These are phyloP conservation scores for Udeniomyces megalosporus DNA, from an alignment of 768 basidiomycete genomes.

Conservation along the genomic window DNA sequence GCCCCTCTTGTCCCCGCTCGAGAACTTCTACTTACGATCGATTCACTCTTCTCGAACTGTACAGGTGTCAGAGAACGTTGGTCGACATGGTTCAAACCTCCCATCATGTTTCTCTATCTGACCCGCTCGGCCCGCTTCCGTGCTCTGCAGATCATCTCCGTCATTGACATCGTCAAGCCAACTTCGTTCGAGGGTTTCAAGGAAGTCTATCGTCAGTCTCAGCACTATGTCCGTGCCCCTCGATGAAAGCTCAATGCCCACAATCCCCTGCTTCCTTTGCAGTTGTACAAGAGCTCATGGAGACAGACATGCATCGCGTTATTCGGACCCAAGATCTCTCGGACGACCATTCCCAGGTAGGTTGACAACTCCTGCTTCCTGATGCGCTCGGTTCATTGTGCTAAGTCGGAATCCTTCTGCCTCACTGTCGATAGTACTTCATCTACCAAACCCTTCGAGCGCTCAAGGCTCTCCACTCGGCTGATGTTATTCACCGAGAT, in stretches of 20 bases:
- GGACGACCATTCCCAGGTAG: conserved; percentile 52
- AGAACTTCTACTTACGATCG: no score
- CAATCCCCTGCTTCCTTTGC: no score
- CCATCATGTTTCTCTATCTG: not conserved
- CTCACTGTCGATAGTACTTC: conserved; percentile 61
- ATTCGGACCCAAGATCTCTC: conserved; percentile 85
- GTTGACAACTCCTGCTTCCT: not conserved
- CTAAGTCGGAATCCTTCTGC: no score
- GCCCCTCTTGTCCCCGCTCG: no score
- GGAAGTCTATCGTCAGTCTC: conserved; percentile 45
- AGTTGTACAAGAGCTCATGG: conserved; percentile 44
- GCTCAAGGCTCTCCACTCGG: conserved; percentile 84
- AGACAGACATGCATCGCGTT: conserved; percentile 90
- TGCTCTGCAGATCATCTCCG: conserved; percentile 82
- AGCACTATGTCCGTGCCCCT: not conserved
- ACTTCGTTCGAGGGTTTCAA: conserved; percentile 57
- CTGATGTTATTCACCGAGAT: conserved; percentile 78
- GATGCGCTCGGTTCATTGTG: no score
- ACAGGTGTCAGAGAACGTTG: conserved; percentile 12
- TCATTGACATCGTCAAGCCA: conserved; percentile 83
- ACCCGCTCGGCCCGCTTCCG: conserved; percentile 31
- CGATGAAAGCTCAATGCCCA: no score
- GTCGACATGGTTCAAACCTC: not conserved
- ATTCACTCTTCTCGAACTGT: no score
- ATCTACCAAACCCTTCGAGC: conserved; percentile 90